A percentile compares a stretch with the other conserved stretches of the same genome.
Evolutionary conservation across 164 flowering plant species (phyloP).

Genomic region (Macadamia integrifolia): DNA sequence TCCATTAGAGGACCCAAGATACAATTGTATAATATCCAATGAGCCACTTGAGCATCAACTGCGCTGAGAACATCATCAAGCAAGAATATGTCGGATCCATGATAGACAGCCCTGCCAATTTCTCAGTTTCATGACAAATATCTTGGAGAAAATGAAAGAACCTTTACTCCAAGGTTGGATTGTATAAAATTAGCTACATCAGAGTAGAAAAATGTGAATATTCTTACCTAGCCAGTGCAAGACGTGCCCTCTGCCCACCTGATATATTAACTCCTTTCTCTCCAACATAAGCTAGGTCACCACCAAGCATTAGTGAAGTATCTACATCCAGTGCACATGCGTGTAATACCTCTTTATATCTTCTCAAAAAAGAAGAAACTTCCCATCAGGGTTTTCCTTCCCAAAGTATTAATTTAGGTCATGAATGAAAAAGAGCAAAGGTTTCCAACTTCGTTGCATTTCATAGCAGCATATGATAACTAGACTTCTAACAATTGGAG

Average conservation of each 20-base stretch:
- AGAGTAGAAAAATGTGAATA: not conserved
- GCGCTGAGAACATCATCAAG: slow-evolving; percentile 98
- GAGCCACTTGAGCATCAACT: slow-evolving; percentile 91
- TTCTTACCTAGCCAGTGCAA: slow-evolving; percentile 81
- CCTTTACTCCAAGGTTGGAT: not conserved
- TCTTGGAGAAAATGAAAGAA: not conserved
- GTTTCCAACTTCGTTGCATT: not conserved
- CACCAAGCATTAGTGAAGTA: slow-evolving; percentile 72
- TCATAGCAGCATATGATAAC: not conserved
- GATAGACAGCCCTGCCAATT: slow-evolving; percentile 74
- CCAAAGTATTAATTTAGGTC: not conserved
- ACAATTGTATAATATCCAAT: slow-evolving; percentile 61
- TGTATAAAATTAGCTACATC: not conserved
- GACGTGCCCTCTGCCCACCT: slow-evolving; percentile 93
- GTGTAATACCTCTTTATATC: slow-evolving; percentile 57
- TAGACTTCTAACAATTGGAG: not conserved
- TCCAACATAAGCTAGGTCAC: slow-evolving; percentile 75
- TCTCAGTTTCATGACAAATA: slow-evolving; percentile 1
- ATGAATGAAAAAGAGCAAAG: not conserved
- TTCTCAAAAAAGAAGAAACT: slow-evolving; percentile 17
- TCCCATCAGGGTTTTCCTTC: not conserved
- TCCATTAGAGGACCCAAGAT: slow-evolving; percentile 63
- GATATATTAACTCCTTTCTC: slow-evolving; percentile 89
- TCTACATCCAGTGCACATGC: slow-evolving; percentile 85
- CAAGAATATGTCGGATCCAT: slow-evolving; percentile 51